phyloP scores from a whole-genome alignment of 768 basidiomycete species.

The Russula sp. region DNA sequence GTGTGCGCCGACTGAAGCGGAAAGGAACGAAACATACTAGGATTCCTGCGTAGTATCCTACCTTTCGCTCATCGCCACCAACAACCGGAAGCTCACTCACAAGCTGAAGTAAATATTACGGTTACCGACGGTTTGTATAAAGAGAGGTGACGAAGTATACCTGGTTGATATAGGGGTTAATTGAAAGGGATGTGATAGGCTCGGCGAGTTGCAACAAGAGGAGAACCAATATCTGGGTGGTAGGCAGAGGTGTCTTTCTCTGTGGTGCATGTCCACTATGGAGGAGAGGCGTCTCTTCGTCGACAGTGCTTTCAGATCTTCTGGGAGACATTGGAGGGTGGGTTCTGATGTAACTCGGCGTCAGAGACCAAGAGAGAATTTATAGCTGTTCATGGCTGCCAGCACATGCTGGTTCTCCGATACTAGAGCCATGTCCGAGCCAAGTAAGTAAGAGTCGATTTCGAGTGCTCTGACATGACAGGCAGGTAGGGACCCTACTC shows the following conservation, averaged over 20 bases:
- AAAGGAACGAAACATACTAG: constrained; percentile 34
- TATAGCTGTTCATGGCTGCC: constrained; percentile 11
- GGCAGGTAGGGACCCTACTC: not conserved
- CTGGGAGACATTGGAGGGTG: constrained; percentile 33
- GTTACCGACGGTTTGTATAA: not conserved
- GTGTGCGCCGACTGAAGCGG: not conserved
- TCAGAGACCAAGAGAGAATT: constrained; percentile 29
- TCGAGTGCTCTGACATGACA: not conserved
- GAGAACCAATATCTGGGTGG: constrained; percentile 8
- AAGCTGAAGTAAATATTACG: constrained; percentile 31
- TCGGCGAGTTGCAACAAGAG: constrained; percentile 11
- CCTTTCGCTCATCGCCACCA: constrained; percentile 39
- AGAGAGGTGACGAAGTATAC: constrained; percentile 24
- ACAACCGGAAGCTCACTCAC: constrained; percentile 39
- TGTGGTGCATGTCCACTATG: not conserved
- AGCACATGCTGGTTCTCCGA: constrained; percentile 3
- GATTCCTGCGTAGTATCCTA: constrained; percentile 46
- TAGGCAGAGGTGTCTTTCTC: constrained; percentile 11
- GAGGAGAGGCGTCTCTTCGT: constrained; percentile 16
- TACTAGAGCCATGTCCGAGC: constrained; percentile 4
- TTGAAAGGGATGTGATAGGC: constrained; percentile 24
- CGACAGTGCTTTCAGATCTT: not conserved
- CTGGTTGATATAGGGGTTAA: constrained; percentile 50
- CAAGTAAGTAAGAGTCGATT: not conserved
- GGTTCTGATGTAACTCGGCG: not conserved